These are phyloP conservation scores for Prunus salicina DNA, from an alignment of 306 rosid genomes.

Conservation along the genomic window DNA sequence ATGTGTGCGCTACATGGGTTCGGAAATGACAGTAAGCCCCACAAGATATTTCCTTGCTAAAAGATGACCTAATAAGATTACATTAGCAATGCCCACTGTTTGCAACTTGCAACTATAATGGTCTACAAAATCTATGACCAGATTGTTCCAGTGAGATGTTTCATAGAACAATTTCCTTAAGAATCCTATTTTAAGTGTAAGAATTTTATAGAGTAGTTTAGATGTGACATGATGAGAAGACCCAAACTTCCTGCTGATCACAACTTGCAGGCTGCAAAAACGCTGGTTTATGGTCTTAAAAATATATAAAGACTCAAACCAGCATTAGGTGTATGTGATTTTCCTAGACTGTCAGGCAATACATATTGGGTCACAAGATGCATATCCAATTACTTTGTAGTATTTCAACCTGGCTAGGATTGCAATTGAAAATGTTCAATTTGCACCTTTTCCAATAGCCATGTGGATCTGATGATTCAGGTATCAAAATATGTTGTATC, in stretches of 20 bases:
- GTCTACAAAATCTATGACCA: neutral
- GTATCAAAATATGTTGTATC: constrained; percentile 88
- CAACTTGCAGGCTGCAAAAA: neutral
- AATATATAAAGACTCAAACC: too few relatives aligned
- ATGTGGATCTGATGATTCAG: constrained; percentile 57
- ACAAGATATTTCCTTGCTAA: neutral
- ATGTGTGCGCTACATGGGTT: neutral
- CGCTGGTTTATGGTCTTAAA: too few relatives aligned
- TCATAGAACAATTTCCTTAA: too few relatives aligned
- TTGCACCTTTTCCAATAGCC: constrained; percentile 76
- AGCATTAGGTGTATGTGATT: neutral
- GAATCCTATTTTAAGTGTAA: neutral
- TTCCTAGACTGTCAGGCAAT: neutral
- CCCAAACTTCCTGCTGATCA: neutral
- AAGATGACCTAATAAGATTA: neutral
- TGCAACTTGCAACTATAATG: neutral
- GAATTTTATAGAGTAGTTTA: neutral
- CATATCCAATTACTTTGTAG: constrained; percentile 56
- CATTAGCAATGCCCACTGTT: neutral
- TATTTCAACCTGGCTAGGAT: constrained; percentile 46
- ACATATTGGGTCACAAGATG: neutral
- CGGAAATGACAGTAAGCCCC: neutral
- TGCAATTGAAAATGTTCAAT: constrained; percentile 54
- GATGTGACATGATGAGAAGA: neutral
- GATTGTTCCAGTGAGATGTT: too few relatives aligned